These are phyloP conservation scores for Leccinum boreale DNA, from an alignment of 768 basidiomycete genomes.

Conservation along the genomic window DNA sequence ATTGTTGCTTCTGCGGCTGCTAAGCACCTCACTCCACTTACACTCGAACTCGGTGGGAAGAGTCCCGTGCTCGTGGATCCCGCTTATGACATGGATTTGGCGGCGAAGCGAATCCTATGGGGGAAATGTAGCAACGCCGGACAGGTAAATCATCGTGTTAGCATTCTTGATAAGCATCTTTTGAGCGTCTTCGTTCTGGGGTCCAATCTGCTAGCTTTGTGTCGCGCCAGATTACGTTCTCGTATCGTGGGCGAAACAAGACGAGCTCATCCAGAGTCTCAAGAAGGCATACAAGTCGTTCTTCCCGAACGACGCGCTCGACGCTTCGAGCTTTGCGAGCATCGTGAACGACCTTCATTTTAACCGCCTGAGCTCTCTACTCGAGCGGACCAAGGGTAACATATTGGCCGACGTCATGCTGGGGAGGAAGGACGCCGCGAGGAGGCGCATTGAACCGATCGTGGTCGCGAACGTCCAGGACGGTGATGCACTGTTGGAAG, in stretches of 20 bases:
- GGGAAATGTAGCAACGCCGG: conserved; percentile 66
- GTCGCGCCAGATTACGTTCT: conserved; percentile 46
- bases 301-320: conserved; percentile 52
- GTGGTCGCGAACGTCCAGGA: conserved; percentile 51
- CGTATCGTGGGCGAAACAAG: conserved; percentile 40
- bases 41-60: conserved; percentile 38
- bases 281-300: conserved; percentile 43
- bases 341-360: conserved; percentile 57
- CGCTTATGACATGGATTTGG: conserved; percentile 41
- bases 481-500: conserved; percentile 59
- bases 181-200: neutral
- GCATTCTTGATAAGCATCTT: neutral
- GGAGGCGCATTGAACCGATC: conserved; percentile 54
- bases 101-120: conserved; percentile 64
- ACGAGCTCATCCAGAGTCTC: conserved; percentile 44
- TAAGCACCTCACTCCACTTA: conserved; percentile 33
- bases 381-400: conserved; percentile 54
- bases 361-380: conserved; percentile 47
- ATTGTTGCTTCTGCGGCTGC: conserved; percentile 26
- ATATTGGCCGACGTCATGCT: conserved; percentile 49
- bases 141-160: conserved; percentile 38
- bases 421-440: conserved; percentile 34
- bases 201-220: conserved; percentile 30
- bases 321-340: conserved; percentile 41
- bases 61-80: conserved; percentile 45